Evolutionary conservation across 2,329 filamentous ascomycete species (phyloP).

Genomic region (Ophiocordyceps unilateralis): DNA sequence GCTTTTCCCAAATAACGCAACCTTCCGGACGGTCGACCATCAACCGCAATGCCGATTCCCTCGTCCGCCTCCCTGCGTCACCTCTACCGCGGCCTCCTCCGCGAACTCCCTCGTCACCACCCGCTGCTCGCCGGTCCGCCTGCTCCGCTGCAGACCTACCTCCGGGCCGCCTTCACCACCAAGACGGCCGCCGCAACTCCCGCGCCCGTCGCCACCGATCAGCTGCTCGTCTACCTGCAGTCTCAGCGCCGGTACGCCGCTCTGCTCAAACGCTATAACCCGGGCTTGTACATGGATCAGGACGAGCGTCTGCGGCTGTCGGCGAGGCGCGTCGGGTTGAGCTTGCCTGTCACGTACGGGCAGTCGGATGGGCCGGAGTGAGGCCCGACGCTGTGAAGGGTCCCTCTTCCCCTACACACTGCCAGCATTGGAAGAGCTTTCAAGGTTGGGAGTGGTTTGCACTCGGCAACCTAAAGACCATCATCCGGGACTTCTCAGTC

Average conservation of each 20-base stretch:
- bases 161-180: slow-evolving; percentile 14
- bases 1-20: neutral
- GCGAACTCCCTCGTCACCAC: slow-evolving; percentile 49
- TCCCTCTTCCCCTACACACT: too few relatives aligned
- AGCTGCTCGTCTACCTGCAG: slow-evolving; percentile 63
- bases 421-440: too few relatives aligned
- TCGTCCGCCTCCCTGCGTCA: slow-evolving; percentile 42
- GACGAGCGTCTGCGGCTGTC: slow-evolving; percentile 73
- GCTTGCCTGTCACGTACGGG: slow-evolving; percentile 51
- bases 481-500: too few relatives aligned
- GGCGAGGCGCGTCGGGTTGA: slow-evolving; percentile 77
- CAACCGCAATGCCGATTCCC: neutral
- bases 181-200: slow-evolving; percentile 7
- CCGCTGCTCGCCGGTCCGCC: slow-evolving; percentile 31
- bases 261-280: slow-evolving; percentile 82
- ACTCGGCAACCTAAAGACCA: too few relatives aligned
- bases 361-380: too few relatives aligned
- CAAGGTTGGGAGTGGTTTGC: too few relatives aligned
- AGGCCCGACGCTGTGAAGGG: too few relatives aligned
- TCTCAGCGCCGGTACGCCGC: slow-evolving; percentile 74
- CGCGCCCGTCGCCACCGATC: slow-evolving; percentile 35
- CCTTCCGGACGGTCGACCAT: too few relatives aligned
- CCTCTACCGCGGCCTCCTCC: slow-evolving; percentile 75
- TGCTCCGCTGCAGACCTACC: slow-evolving; percentile 27
- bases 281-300: slow-evolving; percentile 72